A percentile compares a stretch with the other conserved stretches of the same genome.
Evolutionary conservation across 2,329 filamentous ascomycete species (phyloP).

Genomic region (Didymella pinodella): DNA sequence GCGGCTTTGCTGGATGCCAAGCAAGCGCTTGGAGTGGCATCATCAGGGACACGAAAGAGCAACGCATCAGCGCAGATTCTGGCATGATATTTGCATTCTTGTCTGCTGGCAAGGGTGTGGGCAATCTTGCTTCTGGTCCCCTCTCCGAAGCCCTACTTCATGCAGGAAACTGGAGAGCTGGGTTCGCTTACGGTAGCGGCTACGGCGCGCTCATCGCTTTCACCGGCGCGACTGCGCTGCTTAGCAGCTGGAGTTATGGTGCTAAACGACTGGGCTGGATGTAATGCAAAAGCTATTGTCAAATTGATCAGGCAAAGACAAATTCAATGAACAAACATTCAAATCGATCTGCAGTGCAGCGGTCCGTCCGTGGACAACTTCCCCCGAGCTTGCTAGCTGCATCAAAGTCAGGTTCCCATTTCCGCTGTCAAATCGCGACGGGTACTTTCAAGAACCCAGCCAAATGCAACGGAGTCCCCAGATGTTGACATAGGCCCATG

Average conservation of each 20-base stretch:
- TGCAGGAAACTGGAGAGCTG: conserved; percentile 48
- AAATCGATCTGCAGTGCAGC: not conserved
- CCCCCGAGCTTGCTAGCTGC: not conserved
- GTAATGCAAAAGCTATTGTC: not conserved
- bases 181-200: conserved; percentile 54
- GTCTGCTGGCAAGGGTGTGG: conserved; percentile 60
- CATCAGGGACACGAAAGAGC: conserved; percentile 53
- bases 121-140: conserved; percentile 60
- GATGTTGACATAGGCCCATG: not conserved
- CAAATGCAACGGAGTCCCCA: not conserved
- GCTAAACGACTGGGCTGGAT: conserved; percentile 36
- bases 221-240: conserved; percentile 52
- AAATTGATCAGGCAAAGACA: not conserved
- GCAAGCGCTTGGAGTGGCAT: conserved; percentile 56
- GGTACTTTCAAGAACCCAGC: not conserved
- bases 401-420: not conserved
- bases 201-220: conserved; percentile 55
- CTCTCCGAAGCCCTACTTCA: conserved; percentile 58
- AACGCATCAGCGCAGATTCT: conserved; percentile 51
- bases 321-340: not conserved
- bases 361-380: not conserved
- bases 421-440: conserved; percentile 4
- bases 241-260: conserved; percentile 41
- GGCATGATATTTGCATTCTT: conserved; percentile 60
- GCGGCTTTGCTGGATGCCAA: conserved; percentile 53